Evolutionary conservation across 176 grass and related monocot species (phyloP).

Genomic region (Paspalum vaginatum): DNA sequence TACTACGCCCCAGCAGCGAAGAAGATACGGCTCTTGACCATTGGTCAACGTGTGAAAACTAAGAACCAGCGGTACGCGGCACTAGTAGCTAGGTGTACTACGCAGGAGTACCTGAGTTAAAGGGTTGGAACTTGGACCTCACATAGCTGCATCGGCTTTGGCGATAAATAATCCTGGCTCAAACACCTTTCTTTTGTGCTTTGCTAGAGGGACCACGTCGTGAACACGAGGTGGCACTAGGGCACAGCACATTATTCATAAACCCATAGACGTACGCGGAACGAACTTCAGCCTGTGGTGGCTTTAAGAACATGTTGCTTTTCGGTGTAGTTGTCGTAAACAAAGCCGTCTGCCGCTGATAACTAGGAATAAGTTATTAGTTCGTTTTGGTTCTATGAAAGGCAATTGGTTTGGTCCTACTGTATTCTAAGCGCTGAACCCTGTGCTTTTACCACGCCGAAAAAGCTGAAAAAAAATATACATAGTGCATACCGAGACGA

Average conservation of each 20-base stretch:
- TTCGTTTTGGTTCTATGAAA: slow-evolving; percentile 25
- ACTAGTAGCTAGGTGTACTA: slow-evolving; percentile 6
- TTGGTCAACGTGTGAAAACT: slow-evolving; percentile 47
- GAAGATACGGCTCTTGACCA: slow-evolving; percentile 32
- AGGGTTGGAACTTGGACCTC: slow-evolving; percentile 64
- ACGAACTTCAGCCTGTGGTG: background rate
- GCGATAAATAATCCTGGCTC: slow-evolving; percentile 27
- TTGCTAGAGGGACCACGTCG: slow-evolving; percentile 55
- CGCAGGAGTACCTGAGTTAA: no score
- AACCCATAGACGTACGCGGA: background rate
- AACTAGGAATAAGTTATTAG: background rate
- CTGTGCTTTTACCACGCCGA: background rate
- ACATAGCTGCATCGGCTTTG: slow-evolving; percentile 26
- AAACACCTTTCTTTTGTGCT: background rate
- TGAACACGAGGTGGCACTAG: slow-evolving; percentile 8
- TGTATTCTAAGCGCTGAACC: accelerated
- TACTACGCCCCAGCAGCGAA: background rate
- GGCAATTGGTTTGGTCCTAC: background rate
- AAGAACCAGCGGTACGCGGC: background rate
- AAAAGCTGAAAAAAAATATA: background rate
- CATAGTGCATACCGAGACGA: background rate
- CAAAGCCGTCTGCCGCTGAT: background rate
- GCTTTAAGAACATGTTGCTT: slow-evolving; percentile 6
- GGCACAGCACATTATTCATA: slow-evolving; percentile 5
- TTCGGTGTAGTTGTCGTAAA: background rate